Evolutionary conservation across 2,329 filamentous ascomycete species (phyloP).

Genomic region (Microdochium nivale): DNA sequence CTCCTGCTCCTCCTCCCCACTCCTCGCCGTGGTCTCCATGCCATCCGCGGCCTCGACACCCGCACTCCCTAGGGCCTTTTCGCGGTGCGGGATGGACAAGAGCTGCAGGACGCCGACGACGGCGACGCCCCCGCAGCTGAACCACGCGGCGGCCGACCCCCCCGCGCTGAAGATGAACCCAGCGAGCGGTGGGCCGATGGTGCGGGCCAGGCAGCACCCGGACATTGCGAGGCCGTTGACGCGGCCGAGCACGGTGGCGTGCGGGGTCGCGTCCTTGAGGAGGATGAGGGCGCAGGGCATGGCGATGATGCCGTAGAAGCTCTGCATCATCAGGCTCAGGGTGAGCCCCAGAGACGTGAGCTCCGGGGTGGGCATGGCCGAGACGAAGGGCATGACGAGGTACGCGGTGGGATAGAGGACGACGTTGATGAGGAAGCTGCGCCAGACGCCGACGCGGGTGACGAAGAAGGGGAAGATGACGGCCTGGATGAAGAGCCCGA

Average conservation of each 20-base stretch:
- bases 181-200: constrained; percentile 58
- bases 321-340: constrained; percentile 54
- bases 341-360: constrained; percentile 54
- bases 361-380: constrained; percentile 42
- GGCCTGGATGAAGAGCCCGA: constrained; percentile 66
- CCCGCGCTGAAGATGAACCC: constrained; percentile 59
- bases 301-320: constrained; percentile 58
- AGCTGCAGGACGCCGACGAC: constrained; percentile 19
- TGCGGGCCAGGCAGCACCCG: constrained; percentile 63
- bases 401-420: constrained; percentile 59
- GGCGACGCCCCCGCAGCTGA: constrained; percentile 24
- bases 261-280: constrained; percentile 62
- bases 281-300: constrained; percentile 63
- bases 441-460: constrained; percentile 57
- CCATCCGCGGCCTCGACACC: not conserved
- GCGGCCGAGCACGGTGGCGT: constrained; percentile 52
- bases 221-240: constrained; percentile 68
- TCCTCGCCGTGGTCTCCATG: not conserved
- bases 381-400: constrained; percentile 60
- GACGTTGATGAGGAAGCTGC: constrained; percentile 55
- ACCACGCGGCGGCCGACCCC: constrained; percentile 32
- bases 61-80: not conserved
- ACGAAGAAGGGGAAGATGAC: constrained; percentile 60
- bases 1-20: not conserved
- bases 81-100: constrained; percentile 18